phyloP scores from a whole-genome alignment of 768 basidiomycete species.

The Leccinellum rugosiceps region DNA sequence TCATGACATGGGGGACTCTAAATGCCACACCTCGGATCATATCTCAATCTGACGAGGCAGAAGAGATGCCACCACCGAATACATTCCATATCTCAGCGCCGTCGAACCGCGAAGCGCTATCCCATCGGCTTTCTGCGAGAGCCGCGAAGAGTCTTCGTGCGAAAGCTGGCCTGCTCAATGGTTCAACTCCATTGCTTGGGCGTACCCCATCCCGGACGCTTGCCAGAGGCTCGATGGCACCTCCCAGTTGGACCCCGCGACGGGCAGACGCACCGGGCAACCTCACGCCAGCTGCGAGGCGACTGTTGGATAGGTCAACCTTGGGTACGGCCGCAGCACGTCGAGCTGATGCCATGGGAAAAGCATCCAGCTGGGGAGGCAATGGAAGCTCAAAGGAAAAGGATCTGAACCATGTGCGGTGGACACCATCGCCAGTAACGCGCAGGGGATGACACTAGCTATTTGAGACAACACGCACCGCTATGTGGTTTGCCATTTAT shows the following conservation, averaged over 20 bases:
- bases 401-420: slow-evolving; percentile 64
- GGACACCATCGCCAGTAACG: slow-evolving; percentile 72
- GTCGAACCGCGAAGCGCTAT: slow-evolving; percentile 76
- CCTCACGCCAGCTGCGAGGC: slow-evolving; percentile 82
- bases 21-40: slow-evolving; percentile 89
- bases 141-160: slow-evolving; percentile 79
- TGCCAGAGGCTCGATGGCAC: slow-evolving; percentile 56
- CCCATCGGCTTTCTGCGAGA: slow-evolving; percentile 74
- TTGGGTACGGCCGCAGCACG: slow-evolving; percentile 59
- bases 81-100: slow-evolving; percentile 80
- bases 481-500: background rate
- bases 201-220: slow-evolving; percentile 38
- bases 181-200: slow-evolving; percentile 26
- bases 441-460: slow-evolving; percentile 28
- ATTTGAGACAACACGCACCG: slow-evolving; percentile 5
- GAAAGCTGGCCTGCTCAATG: slow-evolving; percentile 64
- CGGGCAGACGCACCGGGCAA: slow-evolving; percentile 68
- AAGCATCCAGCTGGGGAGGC: slow-evolving; percentile 54
- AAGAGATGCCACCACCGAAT: slow-evolving; percentile 40
- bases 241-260: slow-evolving; percentile 77
- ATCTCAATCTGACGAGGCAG: slow-evolving; percentile 51
- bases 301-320: slow-evolving; percentile 70
- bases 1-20: slow-evolving; percentile 98
- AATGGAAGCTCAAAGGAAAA: slow-evolving; percentile 45
- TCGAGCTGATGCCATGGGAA: slow-evolving; percentile 68